Base-by-base conservation (phyloP, 2,329 filamentous ascomycete genomes). In the Albifimbria verrucaria region DNA sequence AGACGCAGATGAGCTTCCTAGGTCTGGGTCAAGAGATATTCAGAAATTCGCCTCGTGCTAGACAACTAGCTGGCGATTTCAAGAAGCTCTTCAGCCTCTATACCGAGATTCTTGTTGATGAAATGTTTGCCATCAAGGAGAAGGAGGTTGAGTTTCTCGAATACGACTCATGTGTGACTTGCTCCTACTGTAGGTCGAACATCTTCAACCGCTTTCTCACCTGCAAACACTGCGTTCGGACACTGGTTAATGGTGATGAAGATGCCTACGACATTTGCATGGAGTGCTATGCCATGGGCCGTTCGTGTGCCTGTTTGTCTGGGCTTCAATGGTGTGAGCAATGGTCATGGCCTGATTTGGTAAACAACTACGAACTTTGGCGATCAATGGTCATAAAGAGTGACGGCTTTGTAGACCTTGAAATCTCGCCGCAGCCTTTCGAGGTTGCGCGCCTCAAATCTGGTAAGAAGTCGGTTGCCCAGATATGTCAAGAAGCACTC, bases 201-300 rank as follows among this genome's bases (percentile, higher is more conserved):
- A 95, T 99, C 52, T 97, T 97, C 79, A 99, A 99, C 69, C 83
- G 92, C 3, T 99, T 99, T 65, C 73, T 99, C 22, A 96, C 92
- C 3, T 99, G 94, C 75, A 90, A 90, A 54, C 82, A 86, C 50
- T 99, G 94, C 68, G 82, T 90, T 45, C 80, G 87, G 32, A 76
- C 79, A 48, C 77, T 90, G 20, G 76, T 81, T 11, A 81, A 81
- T 54, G 89, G 85, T 26, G 83, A 80, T 17, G 87, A 91, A 52
- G 90, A 97, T 65, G 90, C 90, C 0, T 99, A 97, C 67, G 94
- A 99, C 68, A 81, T 99, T 21, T 99, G 94, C 65, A 92, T 99
- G 89, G 94, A 99, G 61, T 99, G 94, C 66, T 99, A 96, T 65
- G 89, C 86, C n/a, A 96, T 97, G 89, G 94, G 94, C 21, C 85